Conservation (phyloP, 1,139 yeast species). For the Geotrichum carabidarum region DNA sequence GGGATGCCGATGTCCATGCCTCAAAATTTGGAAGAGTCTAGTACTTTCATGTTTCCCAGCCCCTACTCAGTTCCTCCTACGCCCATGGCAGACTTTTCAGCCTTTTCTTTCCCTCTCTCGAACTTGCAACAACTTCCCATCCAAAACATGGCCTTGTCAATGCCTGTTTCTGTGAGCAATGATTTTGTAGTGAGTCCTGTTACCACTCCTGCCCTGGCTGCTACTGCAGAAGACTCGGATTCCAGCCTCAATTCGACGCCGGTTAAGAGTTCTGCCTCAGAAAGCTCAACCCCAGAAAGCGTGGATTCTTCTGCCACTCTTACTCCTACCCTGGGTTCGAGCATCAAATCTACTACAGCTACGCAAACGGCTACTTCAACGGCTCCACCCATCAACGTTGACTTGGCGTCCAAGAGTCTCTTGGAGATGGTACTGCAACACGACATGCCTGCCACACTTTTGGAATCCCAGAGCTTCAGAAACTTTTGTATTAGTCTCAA, state of each 20-base stretch:
- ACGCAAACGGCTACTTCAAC: not conserved
- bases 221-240: not conserved
- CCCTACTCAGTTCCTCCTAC: conserved; percentile 13
- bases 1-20: not conserved
- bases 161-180: not conserved
- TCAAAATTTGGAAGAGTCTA: not conserved
- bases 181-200: not conserved
- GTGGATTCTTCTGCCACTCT: not conserved
- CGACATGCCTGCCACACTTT: conserved; percentile 8
- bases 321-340: not conserved
- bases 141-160: not conserved
- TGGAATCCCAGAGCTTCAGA: conserved; percentile 12
- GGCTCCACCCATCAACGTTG: conserved; percentile 4
- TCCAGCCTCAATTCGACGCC: not conserved
- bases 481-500: conserved; percentile 12
- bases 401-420: conserved; percentile 7
- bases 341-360: not conserved
- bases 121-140: not conserved
- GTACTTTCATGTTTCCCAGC: not conserved
- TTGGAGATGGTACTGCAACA: conserved; percentile 13
- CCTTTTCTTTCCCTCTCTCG: conserved; percentile 11
- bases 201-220: not conserved
- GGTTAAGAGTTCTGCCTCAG: not conserved
- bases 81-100: conserved; percentile 7
- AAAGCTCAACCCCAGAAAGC: not conserved